Base-by-base conservation (phyloP, 2,329 filamentous ascomycete genomes). In the Curvularia eragrostidis region DNA sequence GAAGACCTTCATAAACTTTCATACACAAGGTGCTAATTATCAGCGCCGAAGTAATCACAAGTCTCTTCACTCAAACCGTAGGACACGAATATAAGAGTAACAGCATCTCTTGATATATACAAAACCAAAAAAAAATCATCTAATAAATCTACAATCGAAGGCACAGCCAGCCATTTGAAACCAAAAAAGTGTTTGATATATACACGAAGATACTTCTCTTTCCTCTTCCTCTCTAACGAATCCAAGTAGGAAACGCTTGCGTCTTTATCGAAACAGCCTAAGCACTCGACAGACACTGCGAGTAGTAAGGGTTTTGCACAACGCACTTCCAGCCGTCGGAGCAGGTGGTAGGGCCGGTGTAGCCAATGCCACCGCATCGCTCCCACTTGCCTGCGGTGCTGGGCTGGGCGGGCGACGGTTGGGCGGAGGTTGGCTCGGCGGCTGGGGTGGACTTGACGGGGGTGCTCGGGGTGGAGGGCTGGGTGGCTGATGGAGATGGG, bases 351-450 rank as follows among this genome's bases (percentile, higher is more conserved):
- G 77, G 48, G 8, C 80, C 81, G 4, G 64, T 76, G 56, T 67
- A 81, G 42, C 72, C 74, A 5, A 59, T 64, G 21, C 80, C 81
- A 58, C 80, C 80, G 62, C 80, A 82, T 59, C 80, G 79, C 1
- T 73, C 74, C 65, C 78, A 82, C 10, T 59, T 49, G 10, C 56
- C 48, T 12, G 36, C 54, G 3, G 52, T 46, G n/a, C 47, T 43
- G 13, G 56, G 34, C 15, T 41, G 13, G 13, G 59, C 24, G 13
- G 48, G 49, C 2, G 54, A 3, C 2, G 56, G 56, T 4, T 42
- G 41, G 0, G 52, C 19, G n/a, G 50, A 49, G 8, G 53, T 18
- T 1, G 61, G 55, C 30, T 56, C 52, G 13, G 21, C 43, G 8
- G 60, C 46, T 7, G 62, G 51, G 8, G 52, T 38, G 3, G 53